Base-by-base conservation (phyloP, 1,284 basidiomycete genomes). In the Heterobasidion irregulare region DNA sequence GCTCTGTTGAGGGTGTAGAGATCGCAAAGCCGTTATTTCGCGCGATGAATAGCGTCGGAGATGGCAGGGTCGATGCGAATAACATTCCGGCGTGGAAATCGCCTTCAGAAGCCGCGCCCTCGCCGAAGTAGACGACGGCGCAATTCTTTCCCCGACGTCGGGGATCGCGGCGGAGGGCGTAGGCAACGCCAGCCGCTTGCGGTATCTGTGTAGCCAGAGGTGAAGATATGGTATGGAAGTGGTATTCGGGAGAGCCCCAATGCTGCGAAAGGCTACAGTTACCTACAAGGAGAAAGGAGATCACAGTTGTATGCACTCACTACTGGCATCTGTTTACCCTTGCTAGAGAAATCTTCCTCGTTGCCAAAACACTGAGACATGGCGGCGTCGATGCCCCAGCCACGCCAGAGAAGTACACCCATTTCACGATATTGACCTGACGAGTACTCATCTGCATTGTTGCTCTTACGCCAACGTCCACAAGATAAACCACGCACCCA, bases 201-300 rank as follows among this genome's bases (percentile, higher is more conserved):
- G 94, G 95, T 60, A 98, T 94, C 71, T 98, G 94, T 0, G 94
- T 98, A 1, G 89, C 92, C n/a, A 98, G 77, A 0, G 94, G 91
- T 9, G 91, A 94, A 4, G 94, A 96, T 59, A 98, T 95, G 34
- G 91, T 93, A 70, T 95, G 92, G 68, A 96, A 96, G 67, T 96
- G 93, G 60, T 89, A 82, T 56, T 84, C 73, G 1, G 80, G 78
- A 5, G 92, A 93, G 8, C 92, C 90, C 68, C 94, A 94, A 66
- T 98, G 94, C 89, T 91, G 34, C 18, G 34, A n/a, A 43, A 35
- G n/a, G 13, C 26, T 36, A 32, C 8, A 8, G 19, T 56, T n/a
- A 54, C 52, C 15, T 47, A 50, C 12, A 16, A 44, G 44, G 47
- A 13, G n/a, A 7, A n/a, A 18, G 43, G 16, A 35, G 18, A 44